These are phyloP conservation scores for Acanthamoeba royreba DNA, from an alignment of 208 protist species.

Conservation along the genomic window DNA sequence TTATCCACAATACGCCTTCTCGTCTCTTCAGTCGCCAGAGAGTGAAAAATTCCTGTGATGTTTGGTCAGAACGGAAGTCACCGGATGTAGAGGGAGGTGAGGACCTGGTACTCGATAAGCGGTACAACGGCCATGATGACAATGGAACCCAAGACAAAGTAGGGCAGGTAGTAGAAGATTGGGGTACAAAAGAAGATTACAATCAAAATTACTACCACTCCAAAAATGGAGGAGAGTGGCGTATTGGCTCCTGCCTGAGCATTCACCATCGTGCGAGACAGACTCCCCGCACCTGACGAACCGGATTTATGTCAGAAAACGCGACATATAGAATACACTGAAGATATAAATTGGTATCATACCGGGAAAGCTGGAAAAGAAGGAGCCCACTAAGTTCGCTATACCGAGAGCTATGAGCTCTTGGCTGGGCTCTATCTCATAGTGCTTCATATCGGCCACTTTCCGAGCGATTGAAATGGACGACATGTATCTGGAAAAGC, in stretches of 20 bases:
- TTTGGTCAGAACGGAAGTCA: neutral
- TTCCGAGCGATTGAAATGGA: slow-evolving; percentile 35
- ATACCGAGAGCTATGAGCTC: slow-evolving; percentile 56
- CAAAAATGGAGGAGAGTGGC: neutral
- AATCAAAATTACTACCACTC: slow-evolving; percentile 36
- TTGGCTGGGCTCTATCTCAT: slow-evolving; percentile 51
- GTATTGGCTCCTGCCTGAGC: slow-evolving; percentile 34
- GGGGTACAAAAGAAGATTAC: slow-evolving; percentile 45
- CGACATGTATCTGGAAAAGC: neutral
- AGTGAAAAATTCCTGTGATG: slow-evolving; percentile 18
- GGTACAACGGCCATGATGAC: slow-evolving; percentile 52
- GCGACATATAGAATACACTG: neutral
- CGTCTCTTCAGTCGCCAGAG: neutral
- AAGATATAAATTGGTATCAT: neutral
- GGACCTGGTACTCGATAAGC: slow-evolving; percentile 39
- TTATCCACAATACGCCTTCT: neutral
- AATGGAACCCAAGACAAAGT: slow-evolving; percentile 36
- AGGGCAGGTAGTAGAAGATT: slow-evolving; percentile 47
- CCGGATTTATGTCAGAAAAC: neutral
- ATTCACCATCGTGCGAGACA: slow-evolving; percentile 61
- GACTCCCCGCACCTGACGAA: neutral
- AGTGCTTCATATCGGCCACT: slow-evolving; percentile 49
- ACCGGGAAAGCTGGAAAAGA: slow-evolving; percentile 57
- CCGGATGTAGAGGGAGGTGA: neutral
- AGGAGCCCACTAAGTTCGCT: slow-evolving; percentile 50